Base-by-base conservation (phyloP, 345 rosid species). In the Kandelia obovata region DNA sequence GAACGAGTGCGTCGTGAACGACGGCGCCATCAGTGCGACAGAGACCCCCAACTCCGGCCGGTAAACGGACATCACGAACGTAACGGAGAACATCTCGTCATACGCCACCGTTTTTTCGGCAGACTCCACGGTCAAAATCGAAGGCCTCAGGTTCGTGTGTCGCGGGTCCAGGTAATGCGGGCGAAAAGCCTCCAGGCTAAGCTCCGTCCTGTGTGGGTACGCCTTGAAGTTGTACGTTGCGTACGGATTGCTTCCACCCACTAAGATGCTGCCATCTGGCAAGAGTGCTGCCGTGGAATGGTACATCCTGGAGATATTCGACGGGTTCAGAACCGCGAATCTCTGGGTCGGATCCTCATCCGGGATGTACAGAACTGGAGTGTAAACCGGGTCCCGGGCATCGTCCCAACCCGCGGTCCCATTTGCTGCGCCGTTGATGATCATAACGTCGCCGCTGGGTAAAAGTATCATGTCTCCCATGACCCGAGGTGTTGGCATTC, bases 181-280 rank as follows among this genome's bases (percentile, higher is more conserved):
- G 73, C 69, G 62, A 71, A 80, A 89, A 1, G 97, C 96, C 82
- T 91, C 94, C 61, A 93, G 80, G 71, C 97, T 89, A 68, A 93
- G 78, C 34, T 89, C 91, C 5, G 97, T 91, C 56, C 87, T 91
- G 75, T 86, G 88, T 2, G 82, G 85, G 21, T 62, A n/a, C 52
- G 83, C 89, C 17, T 83, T 86, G 84, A 89, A 91, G 73, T 88
- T 81, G 80, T 93, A 89, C 57, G 35, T 73, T 30, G 62, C 63
- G 81, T 93, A 86, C 19, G 96, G 98, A 70, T 93, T 93, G 79
- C 98, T 89, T 23, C 98, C 98, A 16, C 92, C 96, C 63, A 93
- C 88, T 26, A 93, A 72, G 25, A 93, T 78, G 69, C 97, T 83
- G 25, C 94, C 96, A 62, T 93, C 98, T 58, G 88, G 83, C 68